Conservation (phyloP, 108 stramenopile genomes). For the Fistulifera pelliculosa region DNA sequence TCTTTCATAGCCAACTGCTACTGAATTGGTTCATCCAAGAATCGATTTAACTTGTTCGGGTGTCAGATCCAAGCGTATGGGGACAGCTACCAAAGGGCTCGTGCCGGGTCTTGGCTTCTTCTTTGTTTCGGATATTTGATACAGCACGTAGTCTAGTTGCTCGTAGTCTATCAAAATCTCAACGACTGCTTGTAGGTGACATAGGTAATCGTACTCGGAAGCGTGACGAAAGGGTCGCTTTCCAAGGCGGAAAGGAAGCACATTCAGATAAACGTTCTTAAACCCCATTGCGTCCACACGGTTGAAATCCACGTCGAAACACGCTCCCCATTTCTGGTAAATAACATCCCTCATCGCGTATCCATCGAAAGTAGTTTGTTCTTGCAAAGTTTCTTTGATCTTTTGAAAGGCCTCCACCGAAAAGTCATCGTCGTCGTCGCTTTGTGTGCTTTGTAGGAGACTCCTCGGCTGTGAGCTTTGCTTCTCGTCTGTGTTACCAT, state of each 20-base stretch:
- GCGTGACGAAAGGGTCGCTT: constrained; percentile 44
- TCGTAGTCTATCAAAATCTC: constrained; percentile 68
- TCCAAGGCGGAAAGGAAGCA: constrained; percentile 52
- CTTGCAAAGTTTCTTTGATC: constrained; percentile 7
- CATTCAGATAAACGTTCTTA: constrained; percentile 47
- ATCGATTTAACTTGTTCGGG: constrained; percentile 55
- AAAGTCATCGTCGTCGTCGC: constrained; percentile 9
- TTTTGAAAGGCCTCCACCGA: constrained; percentile 24
- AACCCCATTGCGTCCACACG: constrained; percentile 48
- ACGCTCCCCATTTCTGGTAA: constrained; percentile 39
- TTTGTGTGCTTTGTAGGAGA: not conserved
- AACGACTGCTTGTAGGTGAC: constrained; percentile 66
- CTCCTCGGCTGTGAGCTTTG: no score
- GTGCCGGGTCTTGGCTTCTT: constrained; percentile 65
- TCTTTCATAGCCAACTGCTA: no score
- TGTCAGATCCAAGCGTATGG: constrained; percentile 54
- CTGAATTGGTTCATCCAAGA: constrained; percentile 12
- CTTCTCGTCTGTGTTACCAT: no score
- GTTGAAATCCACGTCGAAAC: constrained; percentile 52
- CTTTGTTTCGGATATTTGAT: constrained; percentile 53
- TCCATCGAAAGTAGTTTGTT: constrained; percentile 40
- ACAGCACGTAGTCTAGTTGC: constrained; percentile 45
- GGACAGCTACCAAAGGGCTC: constrained; percentile 58
- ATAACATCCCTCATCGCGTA: constrained; percentile 55
- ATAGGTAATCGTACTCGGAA: constrained; percentile 64